Evolutionary conservation across 139 green algal genomes (phyloP), one percentile per base, ranked within the genome.

Genomic region (Astrephomene gubernaculifera): DNA sequence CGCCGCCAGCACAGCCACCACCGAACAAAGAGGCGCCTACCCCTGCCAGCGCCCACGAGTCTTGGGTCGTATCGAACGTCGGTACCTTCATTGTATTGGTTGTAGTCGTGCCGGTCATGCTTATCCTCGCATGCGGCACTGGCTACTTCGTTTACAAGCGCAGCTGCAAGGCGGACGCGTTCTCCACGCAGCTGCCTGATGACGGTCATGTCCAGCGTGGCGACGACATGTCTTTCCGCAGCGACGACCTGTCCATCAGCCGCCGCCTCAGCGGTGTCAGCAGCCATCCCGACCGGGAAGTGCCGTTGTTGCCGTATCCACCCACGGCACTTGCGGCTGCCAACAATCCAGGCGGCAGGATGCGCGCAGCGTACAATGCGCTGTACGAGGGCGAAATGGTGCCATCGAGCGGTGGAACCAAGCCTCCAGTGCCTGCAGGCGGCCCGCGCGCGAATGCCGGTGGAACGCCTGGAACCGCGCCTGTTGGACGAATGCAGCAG

Each of bases 241-340:
- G 70, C 41, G 70, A 61, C 31, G 70, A 63, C 10, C 29, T 43
- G 19, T 65, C 57, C 17, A 43, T 27, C 43, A 78, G 70, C 44
- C 70, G 70, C 70, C 70, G 70, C 3, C 41, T 78, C 43, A 78
- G 70, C 70, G 70, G 70, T 27, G 44, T 61, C 2, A 78, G 70
- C 70, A 78, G 43, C 70, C 9, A 43, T 3, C 68, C 39, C 17
- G 68, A 75, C 68, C 38, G 68, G 6, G 70, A 78, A 29, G 70
- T 78, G 43, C 70, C 41, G 8, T 14, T 78, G 43, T 43, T 78
- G 70, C 70, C 70, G 43, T 78, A 61, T 27, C 70, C 70, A 14
- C 70, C 70, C 6, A 63, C 70, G 4, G 70, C 70, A 1, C 25
- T 78, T 7, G 70, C 70, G 2, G 70, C 70, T 43, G 70, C 70